Conservation (phyloP, 345 rosid species). For the Hypericum androsaemum region DNA sequence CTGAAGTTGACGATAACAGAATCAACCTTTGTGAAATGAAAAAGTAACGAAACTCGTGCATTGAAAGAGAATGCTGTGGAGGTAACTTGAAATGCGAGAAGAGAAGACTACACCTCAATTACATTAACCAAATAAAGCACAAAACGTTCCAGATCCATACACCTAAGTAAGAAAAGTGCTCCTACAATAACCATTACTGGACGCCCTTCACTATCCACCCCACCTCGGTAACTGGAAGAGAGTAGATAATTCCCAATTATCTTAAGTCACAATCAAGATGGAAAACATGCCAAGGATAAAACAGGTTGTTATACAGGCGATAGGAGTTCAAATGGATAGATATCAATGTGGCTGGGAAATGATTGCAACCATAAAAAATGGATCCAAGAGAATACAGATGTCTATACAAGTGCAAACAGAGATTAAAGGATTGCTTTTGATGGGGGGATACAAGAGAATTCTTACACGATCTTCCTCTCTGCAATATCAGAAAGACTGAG, state of each 20-base stretch:
- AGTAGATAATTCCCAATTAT: conserved; percentile 16
- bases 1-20: conserved; percentile 32
- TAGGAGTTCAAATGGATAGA: no score
- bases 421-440: not conserved
- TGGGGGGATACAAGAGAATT: conserved; percentile 8
- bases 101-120: not conserved
- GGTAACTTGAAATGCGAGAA: no score
- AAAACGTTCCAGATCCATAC: conserved; percentile 91
- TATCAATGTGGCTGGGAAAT: not conserved
- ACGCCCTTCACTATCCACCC: conserved; percentile 86
- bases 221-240: conserved; percentile 79
- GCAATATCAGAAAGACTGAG: conserved; percentile 90
- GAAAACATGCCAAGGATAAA: not conserved
- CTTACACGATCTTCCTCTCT: conserved; percentile 97
- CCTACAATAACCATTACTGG: conserved; percentile 98
- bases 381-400: no score
- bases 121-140: conserved; percentile 77
- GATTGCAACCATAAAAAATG: no score
- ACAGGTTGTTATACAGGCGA: not conserved
- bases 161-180: conserved; percentile 88
- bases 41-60: not conserved
- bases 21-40: not conserved
- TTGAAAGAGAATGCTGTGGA: not conserved
- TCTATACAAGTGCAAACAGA: no score
- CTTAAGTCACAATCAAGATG: not conserved